These are phyloP conservation scores for Huntiella savannae DNA, from an alignment of 2,329 filamentous ascomycete species.

Conservation along the genomic window DNA sequence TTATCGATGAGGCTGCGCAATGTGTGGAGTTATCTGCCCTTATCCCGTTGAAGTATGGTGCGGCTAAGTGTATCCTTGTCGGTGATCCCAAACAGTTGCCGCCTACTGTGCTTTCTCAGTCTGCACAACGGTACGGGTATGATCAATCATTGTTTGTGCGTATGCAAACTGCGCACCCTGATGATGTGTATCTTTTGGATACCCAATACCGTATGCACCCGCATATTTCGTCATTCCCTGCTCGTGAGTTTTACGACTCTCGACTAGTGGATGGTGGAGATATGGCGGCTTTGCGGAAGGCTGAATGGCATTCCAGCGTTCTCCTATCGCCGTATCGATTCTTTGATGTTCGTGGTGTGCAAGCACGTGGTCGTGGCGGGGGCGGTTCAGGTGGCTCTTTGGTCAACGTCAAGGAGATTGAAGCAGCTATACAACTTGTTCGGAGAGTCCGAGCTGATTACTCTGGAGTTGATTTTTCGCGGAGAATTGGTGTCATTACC, in stretches of 20 bases:
- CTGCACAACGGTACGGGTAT: constrained; percentile 80
- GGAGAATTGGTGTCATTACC: constrained; percentile 91
- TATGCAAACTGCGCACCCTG: constrained; percentile 83
- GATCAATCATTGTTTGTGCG: constrained; percentile 96
- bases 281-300: constrained; percentile 57
- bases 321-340: constrained; percentile 87
- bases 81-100: constrained; percentile 95
- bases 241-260: constrained; percentile 78
- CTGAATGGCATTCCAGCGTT: constrained; percentile 69
- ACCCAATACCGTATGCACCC: constrained; percentile 99
- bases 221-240: constrained; percentile 82
- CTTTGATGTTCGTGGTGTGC: constrained; percentile 84
- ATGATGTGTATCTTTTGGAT: constrained; percentile 84
- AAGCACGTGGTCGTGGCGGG: constrained; percentile 50
- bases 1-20: constrained; percentile 95
- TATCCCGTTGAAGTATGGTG: constrained; percentile 94
- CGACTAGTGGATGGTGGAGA: constrained; percentile 65
- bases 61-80: constrained; percentile 88
- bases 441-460: constrained; percentile 61
- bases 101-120: constrained; percentile 86
- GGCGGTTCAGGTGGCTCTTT: constrained; percentile 51
- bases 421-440: constrained; percentile 72
- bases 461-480: constrained; percentile 44
- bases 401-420: constrained; percentile 72
- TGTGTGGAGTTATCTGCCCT: constrained; percentile 93